phyloP scores from a whole-genome alignment of 2,329 filamentous ascomycete species.

The Talaromyces sp. region DNA sequence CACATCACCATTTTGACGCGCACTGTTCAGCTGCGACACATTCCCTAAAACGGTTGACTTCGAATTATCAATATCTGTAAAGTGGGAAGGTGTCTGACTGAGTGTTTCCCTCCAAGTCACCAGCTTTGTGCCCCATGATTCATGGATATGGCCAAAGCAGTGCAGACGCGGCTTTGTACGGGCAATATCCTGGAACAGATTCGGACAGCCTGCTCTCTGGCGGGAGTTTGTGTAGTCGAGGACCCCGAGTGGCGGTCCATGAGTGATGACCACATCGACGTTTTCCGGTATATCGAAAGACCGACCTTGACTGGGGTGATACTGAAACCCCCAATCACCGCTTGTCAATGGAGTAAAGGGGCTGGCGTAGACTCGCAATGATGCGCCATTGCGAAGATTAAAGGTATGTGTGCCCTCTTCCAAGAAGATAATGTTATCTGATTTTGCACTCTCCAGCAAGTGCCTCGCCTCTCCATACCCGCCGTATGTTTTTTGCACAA shows the following conservation, averaged over 20 bases:
- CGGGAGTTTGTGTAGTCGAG: constrained; percentile 39
- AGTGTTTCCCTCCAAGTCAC: constrained; percentile 46
- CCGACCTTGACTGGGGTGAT: constrained; percentile 35
- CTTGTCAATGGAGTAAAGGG: constrained; percentile 48
- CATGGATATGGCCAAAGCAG: constrained; percentile 42
- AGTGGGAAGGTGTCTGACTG: constrained; percentile 37
- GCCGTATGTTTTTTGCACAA: constrained; percentile 37
- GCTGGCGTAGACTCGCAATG: constrained; percentile 50
- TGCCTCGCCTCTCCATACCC: constrained; percentile 31
- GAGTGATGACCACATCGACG: constrained; percentile 50
- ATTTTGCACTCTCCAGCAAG: constrained; percentile 30
- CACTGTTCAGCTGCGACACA: constrained; percentile 21
- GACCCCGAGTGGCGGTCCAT: constrained; percentile 52
- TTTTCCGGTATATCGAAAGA: constrained; percentile 25
- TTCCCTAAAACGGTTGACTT: constrained; percentile 24
- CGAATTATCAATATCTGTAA: constrained; percentile 44
- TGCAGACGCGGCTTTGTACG: constrained; percentile 30
- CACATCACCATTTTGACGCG: constrained; percentile 22
- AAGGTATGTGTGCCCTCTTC: constrained; percentile 50
- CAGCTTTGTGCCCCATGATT: constrained; percentile 54
- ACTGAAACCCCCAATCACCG: constrained; percentile 49
- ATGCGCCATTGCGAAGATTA: constrained; percentile 46
- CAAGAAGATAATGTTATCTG: constrained; percentile 44
- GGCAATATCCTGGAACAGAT: constrained; percentile 29
- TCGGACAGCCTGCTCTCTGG: constrained; percentile 28